Percentiles rank a stretch among this genome's conserved stretches.
These are phyloP conservation scores for Sparassis latifolia DNA, from an alignment of 1,284 basidiomycete species.

Conservation along the genomic window DNA sequence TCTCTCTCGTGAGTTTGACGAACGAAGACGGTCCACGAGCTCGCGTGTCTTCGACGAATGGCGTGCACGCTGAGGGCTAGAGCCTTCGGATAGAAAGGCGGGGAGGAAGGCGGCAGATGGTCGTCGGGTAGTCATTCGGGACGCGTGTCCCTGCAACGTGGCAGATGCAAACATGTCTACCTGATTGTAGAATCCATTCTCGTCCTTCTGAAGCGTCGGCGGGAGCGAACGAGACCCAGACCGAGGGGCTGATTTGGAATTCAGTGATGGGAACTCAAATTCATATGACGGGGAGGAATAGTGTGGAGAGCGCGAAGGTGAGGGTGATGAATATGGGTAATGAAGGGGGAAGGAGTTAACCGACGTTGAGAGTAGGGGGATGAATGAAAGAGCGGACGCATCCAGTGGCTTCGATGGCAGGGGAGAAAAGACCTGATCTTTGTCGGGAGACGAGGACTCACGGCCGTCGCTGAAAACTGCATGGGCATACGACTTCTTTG, in stretches of 20 bases:
- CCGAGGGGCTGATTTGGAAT: slow-evolving; percentile 11
- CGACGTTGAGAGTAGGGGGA: slow-evolving; percentile 15
- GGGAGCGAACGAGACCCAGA: slow-evolving; percentile 23
- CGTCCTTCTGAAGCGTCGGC: slow-evolving; percentile 23
- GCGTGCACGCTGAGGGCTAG: slow-evolving; percentile 10
- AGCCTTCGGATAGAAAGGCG: slow-evolving; percentile 20
- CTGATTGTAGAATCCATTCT: slow-evolving; percentile 25
- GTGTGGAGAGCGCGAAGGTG: slow-evolving; percentile 14
- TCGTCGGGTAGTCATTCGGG: slow-evolving; percentile 16
- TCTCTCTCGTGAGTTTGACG: not conserved
- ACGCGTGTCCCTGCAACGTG: slow-evolving; percentile 16
- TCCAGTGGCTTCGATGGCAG: slow-evolving; percentile 26
- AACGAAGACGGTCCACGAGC: slow-evolving; percentile 26
- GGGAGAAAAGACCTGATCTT: slow-evolving; percentile 13
- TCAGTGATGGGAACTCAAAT: slow-evolving; percentile 26
- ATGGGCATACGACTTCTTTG: slow-evolving; percentile 22
- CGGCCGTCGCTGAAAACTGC: slow-evolving; percentile 16
- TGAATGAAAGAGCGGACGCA: slow-evolving; percentile 24
- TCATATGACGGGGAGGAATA: slow-evolving; percentile 24
- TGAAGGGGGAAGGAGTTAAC: slow-evolving; percentile 5
- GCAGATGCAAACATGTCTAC: slow-evolving; percentile 13
- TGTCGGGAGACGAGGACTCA: slow-evolving; percentile 4
- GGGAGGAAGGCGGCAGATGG: slow-evolving; percentile 20
- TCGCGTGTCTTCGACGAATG: slow-evolving; percentile 24
- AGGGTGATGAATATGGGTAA: slow-evolving; percentile 13